Percentiles rank a stretch among this genome's conserved stretches.
These are phyloP conservation scores for Cyphellophora europaea DNA, from an alignment of 2,329 filamentous ascomycete genomes.

Conservation along the genomic window DNA sequence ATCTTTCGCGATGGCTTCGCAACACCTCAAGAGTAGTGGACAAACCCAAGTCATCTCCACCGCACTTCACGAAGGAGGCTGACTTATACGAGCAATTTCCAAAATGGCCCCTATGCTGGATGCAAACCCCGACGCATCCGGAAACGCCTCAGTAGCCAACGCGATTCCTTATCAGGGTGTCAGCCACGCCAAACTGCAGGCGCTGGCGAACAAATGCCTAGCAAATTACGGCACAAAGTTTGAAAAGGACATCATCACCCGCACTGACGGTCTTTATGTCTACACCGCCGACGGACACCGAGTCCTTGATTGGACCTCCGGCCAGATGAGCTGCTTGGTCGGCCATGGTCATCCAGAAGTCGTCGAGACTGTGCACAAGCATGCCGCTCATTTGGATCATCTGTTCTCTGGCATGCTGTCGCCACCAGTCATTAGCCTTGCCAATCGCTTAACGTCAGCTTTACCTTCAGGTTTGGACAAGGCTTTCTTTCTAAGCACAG, in stretches of 20 bases:
- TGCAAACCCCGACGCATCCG: too few species aligned
- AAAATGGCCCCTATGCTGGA: too few species aligned
- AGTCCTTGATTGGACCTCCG: slow-evolving; percentile 51
- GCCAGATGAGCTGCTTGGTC: slow-evolving; percentile 51
- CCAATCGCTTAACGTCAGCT: slow-evolving; percentile 38
- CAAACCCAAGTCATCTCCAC: too few species aligned
- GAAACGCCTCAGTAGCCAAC: too few species aligned
- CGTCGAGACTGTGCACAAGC: slow-evolving; percentile 40
- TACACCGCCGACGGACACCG: slow-evolving; percentile 34
- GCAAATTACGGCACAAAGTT: slow-evolving; percentile 20
- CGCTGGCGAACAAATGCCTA: slow-evolving; percentile 24
- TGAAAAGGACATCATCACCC: slow-evolving; percentile 32
- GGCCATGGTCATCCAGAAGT: slow-evolving; percentile 52
- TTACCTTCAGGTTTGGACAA: slow-evolving; percentile 43
- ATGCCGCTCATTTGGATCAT: slow-evolving; percentile 47
- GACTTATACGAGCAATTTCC: too few species aligned
- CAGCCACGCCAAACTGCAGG: slow-evolving; percentile 11
- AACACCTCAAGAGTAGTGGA: too few species aligned
- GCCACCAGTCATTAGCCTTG: slow-evolving; percentile 47
- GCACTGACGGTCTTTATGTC: slow-evolving; percentile 36
- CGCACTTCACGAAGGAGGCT: too few species aligned
- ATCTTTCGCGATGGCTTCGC: too few species aligned
- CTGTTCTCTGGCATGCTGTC: slow-evolving; percentile 51
- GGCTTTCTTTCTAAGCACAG: slow-evolving; percentile 50
- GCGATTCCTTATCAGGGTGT: slow-evolving; percentile 30